Evolutionary conservation across 345 rosid species (phyloP), one percentile per base, ranked within the genome.

Genomic region (Atalantia buxifolia): DNA sequence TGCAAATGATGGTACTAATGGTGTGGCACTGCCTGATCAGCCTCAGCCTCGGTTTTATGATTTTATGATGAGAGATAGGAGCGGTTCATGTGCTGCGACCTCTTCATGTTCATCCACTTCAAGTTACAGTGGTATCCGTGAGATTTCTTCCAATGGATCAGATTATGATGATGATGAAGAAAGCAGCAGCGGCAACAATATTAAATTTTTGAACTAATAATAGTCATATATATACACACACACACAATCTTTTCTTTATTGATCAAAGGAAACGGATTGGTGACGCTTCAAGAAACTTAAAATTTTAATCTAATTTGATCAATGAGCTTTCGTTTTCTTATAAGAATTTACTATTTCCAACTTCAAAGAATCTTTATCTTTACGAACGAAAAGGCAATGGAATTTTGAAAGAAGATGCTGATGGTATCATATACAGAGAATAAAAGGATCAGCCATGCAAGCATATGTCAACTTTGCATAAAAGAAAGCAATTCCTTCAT

Each of bases 121-220:
- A 9, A 81, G 62, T 72, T 79, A 77, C 9, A 74, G 80, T 28
- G 50, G 22, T 53, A 79, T 70, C 7, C 71, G 78, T 42, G 83
- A 68, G 62, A 60, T 70, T 60, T 83, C 79, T 27, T 86, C 91
- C 4, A 85, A 69, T 18, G 87, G 80, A 59, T 84, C 88, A 59
- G 86, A 83, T 25, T 57, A 48, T 67, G 85, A 83, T 9, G 48
- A 83, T 9, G 48, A 65, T 5, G 90, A 82, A 7, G 88, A 80
- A 69, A 84, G 80, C 74, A 84, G 82, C 24, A 72, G 86, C 61
- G 82, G 80, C 77, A 84, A 81, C 21, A 74, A 85, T 55, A 59
- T 77, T 80, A 79, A 74, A 55, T 73, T 42, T 75, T n/a, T 68
- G 42, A 81, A 70, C 71, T 38, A 45, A 45, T 12, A 45, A 45